Percentiles rank a stretch among this genome's conserved stretches.
These are phyloP conservation scores for Coemansia sp. DNA, from an alignment of 192 early-diverging fungal genomes.

Conservation along the genomic window DNA sequence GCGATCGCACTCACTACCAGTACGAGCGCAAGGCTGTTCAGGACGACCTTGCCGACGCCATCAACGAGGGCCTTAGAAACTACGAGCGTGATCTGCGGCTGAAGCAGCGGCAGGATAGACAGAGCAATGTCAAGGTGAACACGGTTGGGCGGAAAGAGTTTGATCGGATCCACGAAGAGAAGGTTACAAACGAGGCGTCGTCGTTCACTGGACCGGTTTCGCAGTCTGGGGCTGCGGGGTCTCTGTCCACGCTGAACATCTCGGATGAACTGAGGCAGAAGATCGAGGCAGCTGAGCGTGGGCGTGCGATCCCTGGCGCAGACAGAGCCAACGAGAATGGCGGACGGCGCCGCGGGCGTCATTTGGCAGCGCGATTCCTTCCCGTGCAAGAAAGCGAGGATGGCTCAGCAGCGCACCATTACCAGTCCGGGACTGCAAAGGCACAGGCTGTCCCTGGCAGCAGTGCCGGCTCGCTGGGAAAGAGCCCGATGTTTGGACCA, in stretches of 20 bases:
- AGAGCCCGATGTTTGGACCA: slow-evolving; percentile 54
- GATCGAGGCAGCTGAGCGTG: slow-evolving; percentile 46
- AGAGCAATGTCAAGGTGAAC: slow-evolving; percentile 59
- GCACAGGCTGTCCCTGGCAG: slow-evolving; percentile 9
- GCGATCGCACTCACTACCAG: slow-evolving; percentile 68
- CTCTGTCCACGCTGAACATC: slow-evolving; percentile 36
- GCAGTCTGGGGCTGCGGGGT: slow-evolving; percentile 39
- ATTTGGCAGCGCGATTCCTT: slow-evolving; percentile 48
- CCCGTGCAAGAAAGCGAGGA: slow-evolving; percentile 36
- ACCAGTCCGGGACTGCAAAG: background rate
- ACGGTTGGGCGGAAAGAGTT: slow-evolving; percentile 63
- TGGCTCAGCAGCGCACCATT: slow-evolving; percentile 3
- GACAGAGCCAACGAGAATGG: slow-evolving; percentile 9
- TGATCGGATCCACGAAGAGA: slow-evolving; percentile 53
- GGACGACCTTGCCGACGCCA: slow-evolving; percentile 85
- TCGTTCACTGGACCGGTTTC: slow-evolving; percentile 31
- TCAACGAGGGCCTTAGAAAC: slow-evolving; percentile 92
- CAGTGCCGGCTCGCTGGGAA: slow-evolving; percentile 50
- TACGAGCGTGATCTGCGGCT: slow-evolving; percentile 77
- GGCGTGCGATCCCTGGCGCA: slow-evolving; percentile 29
- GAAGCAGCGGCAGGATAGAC: slow-evolving; percentile 50
- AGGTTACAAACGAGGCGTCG: background rate
- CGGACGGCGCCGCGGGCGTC: slow-evolving; percentile 33
- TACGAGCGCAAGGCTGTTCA: slow-evolving; percentile 77
- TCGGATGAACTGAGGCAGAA: slow-evolving; percentile 45